Evolutionary conservation across 1,284 basidiomycete genomes (phyloP), one percentile per base, ranked within the genome.

Genomic region (Cryptococcus jaspeensis): DNA sequence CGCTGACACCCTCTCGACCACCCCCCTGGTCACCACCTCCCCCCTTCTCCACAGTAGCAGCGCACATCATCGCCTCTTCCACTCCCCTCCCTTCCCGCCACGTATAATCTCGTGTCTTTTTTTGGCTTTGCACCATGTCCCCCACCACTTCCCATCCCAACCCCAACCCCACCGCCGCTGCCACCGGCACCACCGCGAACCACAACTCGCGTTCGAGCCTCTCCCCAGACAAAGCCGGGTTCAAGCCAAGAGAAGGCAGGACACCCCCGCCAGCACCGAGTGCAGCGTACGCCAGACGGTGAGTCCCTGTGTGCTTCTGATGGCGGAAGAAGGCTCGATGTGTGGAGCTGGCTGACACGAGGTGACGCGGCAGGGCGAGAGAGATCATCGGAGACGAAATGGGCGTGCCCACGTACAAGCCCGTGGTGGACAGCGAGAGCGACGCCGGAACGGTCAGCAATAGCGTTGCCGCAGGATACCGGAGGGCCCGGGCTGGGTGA

Each of bases 231-330:
- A 61, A 61, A 20, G 43, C 47, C 13, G 53, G 50, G 38, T 43
- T 46, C 49, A 37, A 40, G 23, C 49, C 32, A 7, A 48, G 38
- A 45, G 66, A 70, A 49, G 64, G 66, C 15, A 64, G 64, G 53
- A 70, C 90, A 2, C 89, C 90, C 59, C 89, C 89, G 59, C 90
- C 89, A 51, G 90, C 90, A 22, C 89, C 90, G 55, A 92, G 90
- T 59, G 89, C 90, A 65, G 90, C 88, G 35, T 92, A 82, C 77
- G 89, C 89, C 44, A 90, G 90, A 83, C 84, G 89, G 90, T 91
- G 52, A 52, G 80, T 73, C 16, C 36, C 38, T 18, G 13, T 52
- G 23, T 22, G 28, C 28, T 32, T 32, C 9, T 32, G 41, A 20
- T 18, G 41, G 18, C 3, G 41, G 8, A n/a, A n/a, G n/a, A n/a